Percentiles rank a stretch among this genome's conserved stretches.
These are phyloP conservation scores for Trichoderma gamsii DNA, from an alignment of 495 filamentous ascomycete species.

Conservation along the genomic window DNA sequence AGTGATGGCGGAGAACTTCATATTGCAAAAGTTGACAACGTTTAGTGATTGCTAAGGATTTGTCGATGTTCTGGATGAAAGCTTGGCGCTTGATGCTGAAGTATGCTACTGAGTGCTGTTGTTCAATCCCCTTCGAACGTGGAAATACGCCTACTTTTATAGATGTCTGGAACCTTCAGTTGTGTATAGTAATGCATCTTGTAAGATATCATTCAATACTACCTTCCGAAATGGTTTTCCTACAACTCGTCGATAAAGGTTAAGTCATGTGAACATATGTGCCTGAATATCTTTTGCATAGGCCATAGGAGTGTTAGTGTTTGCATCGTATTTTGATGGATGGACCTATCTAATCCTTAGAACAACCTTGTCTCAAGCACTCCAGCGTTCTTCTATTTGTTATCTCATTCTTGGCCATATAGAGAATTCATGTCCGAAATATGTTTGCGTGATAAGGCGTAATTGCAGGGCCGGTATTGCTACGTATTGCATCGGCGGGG, in stretches of 20 bases:
- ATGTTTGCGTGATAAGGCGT: neutral
- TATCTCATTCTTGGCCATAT: neutral
- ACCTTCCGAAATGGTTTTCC: neutral
- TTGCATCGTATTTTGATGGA: no score
- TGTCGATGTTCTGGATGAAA: neutral
- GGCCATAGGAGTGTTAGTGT: neutral
- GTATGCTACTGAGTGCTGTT: neutral
- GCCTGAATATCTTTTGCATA: neutral
- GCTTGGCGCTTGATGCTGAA: neutral
- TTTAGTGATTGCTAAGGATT: neutral
- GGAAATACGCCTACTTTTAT: neutral
- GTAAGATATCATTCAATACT: neutral
- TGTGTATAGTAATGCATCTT: neutral
- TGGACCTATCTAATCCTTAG: neutral
- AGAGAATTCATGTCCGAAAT: neutral
- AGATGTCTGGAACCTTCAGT: neutral
- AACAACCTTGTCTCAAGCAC: neutral
- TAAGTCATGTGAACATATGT: neutral
- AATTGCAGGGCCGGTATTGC: conserved; percentile 2
- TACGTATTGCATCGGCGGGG: neutral
- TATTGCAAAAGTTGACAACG: neutral
- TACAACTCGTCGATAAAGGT: neutral
- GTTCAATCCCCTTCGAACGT: neutral
- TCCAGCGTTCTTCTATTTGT: neutral
- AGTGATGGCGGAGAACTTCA: neutral